Evolutionary conservation across 208 protist species (phyloP), one percentile per base, ranked within the genome.

Genomic region (Leishmania martiniquensis): DNA sequence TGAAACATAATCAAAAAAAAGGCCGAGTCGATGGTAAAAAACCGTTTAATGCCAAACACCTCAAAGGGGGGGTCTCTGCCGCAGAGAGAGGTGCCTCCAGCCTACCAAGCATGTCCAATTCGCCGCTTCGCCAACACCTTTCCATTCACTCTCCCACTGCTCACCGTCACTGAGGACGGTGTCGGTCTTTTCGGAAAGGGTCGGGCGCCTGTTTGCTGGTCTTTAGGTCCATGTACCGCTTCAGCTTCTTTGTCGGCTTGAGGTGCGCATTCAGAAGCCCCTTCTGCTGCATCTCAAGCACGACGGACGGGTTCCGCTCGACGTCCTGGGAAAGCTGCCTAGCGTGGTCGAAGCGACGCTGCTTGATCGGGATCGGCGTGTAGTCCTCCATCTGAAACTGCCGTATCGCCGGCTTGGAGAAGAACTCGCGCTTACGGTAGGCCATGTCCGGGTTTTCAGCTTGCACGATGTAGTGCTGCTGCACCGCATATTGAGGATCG

Each of bases 361-460:
- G 89, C 78, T 89, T 77, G 32, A 87, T 81, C 0, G 72, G 44
- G n/a, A 81, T 80, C 0, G 89, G 82, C 20, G 92, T 96, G 88
- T 96, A 95, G 75, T 96, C 87, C 76, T 96, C 92, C 85, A 91
- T 88, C 77, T 93, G 87, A 78, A 96, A 96, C 39, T 94, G 85
- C 20, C 82, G 39, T 15, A 85, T 68, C 20, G 82, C 85, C 25
- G 88, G 90, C 39, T 89, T 88, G 29, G 85, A 89, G 81, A 95
- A 95, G 75, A 97, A 95, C 72, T 97, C 91, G 25, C 89, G 87
- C 79, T 85, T 85, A 45, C 83, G 78, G 75, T 92, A 91, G 17
- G 89, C 82, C 73, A 90, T 80, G 52, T 97, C 90, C 13, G 91
- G 91, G 79, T 93, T 94, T 62, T 95, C 93, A 22, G 74, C 76